Percentiles rank a stretch among this genome's conserved stretches.
Evolutionary conservation across 2,329 filamentous ascomycete genomes (phyloP).

Genomic region (Chrysoporthe cubensis): DNA sequence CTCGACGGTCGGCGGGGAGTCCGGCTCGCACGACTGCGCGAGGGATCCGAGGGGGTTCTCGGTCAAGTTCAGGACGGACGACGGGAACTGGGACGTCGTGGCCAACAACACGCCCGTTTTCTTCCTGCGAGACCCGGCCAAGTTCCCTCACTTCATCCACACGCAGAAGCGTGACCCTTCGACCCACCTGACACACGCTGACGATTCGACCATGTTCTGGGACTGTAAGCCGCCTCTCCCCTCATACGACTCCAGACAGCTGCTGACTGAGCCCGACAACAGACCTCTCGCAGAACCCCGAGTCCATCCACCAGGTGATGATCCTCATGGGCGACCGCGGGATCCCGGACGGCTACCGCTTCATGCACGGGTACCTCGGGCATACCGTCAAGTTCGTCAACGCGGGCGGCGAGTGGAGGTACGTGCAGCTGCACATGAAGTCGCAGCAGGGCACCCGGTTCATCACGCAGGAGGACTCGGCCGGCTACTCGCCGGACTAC

Average conservation of each 20-base stretch:
- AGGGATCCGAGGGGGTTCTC: slow-evolving; percentile 75
- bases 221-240: slow-evolving; percentile 40
- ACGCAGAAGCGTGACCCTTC: slow-evolving; percentile 75
- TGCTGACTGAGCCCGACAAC: neutral
- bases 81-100: slow-evolving; percentile 76
- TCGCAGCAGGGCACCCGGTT: slow-evolving; percentile 57
- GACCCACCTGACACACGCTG: slow-evolving; percentile 66
- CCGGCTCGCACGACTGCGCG: slow-evolving; percentile 71
- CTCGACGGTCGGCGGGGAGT: slow-evolving; percentile 76
- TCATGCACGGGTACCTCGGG: slow-evolving; percentile 59
- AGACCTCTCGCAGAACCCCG: slow-evolving; percentile 61
- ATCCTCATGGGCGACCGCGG: slow-evolving; percentile 61
- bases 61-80: slow-evolving; percentile 73
- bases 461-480: slow-evolving; percentile 53
- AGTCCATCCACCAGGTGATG: slow-evolving; percentile 62
- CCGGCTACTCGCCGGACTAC: slow-evolving; percentile 50
- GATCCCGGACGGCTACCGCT: slow-evolving; percentile 56
- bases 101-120: slow-evolving; percentile 77
- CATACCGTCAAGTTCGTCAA: slow-evolving; percentile 61
- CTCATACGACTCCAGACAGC: neutral
- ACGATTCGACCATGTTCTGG: slow-evolving; percentile 69
- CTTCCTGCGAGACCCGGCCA: slow-evolving; percentile 74
- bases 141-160: slow-evolving; percentile 75
- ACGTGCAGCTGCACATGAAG: slow-evolving; percentile 57
- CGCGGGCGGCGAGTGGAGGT: slow-evolving; percentile 56